Evolutionary conservation across 345 rosid genomes (phyloP).

Genomic region (Murraya koenigii): DNA sequence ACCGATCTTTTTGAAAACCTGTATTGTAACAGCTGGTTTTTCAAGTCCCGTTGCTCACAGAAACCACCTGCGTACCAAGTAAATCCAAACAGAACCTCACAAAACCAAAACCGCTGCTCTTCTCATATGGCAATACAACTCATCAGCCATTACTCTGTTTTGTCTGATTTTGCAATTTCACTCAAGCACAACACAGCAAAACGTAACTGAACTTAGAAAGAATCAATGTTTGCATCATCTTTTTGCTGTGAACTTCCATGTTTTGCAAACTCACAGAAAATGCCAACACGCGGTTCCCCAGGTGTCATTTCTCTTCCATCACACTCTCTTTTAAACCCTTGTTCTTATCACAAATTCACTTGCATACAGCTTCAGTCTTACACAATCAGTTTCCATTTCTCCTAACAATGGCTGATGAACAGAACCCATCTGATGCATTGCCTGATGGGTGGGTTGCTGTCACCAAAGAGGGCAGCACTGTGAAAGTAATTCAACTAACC

Average conservation of each 20-base stretch:
- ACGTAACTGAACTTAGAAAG: background rate
- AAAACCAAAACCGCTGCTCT: background rate
- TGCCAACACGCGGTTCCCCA: constrained; percentile 1
- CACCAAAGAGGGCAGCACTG: background rate
- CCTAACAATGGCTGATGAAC: background rate
- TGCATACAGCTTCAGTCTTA: background rate
- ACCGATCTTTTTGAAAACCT: background rate
- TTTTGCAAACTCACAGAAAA: background rate
- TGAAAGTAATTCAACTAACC: background rate
- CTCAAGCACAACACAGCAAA: background rate
- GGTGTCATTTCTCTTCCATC: background rate
- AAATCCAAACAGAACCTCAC: background rate
- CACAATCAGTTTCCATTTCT: background rate
- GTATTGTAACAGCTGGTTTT: background rate
- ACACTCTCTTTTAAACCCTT: background rate
- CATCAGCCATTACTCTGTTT: background rate
- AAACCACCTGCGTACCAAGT: background rate
- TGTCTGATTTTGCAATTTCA: constrained; percentile 5
- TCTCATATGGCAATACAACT: background rate
- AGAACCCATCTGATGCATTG: background rate
- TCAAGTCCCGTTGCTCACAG: background rate
- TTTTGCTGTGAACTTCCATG: background rate
- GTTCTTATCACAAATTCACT: background rate
- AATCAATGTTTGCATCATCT: background rate
- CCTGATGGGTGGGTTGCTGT: constrained; percentile 1